These are phyloP conservation scores for Sporobolomyces roseus DNA, from an alignment of 768 basidiomycete species.

Conservation along the genomic window DNA sequence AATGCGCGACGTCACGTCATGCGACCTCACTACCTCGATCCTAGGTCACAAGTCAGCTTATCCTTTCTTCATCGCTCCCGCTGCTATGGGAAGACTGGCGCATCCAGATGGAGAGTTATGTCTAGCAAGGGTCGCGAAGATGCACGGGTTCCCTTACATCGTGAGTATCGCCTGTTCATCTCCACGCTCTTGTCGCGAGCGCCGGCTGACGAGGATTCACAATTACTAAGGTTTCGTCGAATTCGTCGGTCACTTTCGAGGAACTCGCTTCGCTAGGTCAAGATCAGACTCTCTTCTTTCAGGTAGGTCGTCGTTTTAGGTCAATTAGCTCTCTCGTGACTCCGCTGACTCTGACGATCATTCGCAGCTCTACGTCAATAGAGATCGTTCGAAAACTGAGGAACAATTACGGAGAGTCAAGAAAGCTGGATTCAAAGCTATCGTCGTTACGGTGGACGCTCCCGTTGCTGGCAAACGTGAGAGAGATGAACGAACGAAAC, in stretches of 20 bases:
- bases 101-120: slow-evolving; percentile 50
- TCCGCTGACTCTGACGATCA: background rate
- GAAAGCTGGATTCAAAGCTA: slow-evolving; percentile 71
- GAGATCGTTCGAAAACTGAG: slow-evolving; percentile 63
- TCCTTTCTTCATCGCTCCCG: slow-evolving; percentile 51
- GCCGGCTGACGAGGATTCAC: too few species aligned
- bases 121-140: slow-evolving; percentile 47
- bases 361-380: slow-evolving; percentile 69
- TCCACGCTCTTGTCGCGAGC: too few species aligned
- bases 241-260: slow-evolving; percentile 49
- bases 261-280: slow-evolving; percentile 45
- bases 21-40: slow-evolving; percentile 52
- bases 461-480: slow-evolving; percentile 78
- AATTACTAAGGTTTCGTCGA: slow-evolving; percentile 51
- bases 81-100: slow-evolving; percentile 51
- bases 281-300: slow-evolving; percentile 50
- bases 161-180: slow-evolving; percentile 19
- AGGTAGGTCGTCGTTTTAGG: slow-evolving; percentile 45
- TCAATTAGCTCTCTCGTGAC: too few species aligned
- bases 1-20: slow-evolving; percentile 73
- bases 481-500: slow-evolving; percentile 43
- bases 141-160: slow-evolving; percentile 44
- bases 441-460: slow-evolving; percentile 88
- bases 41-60: slow-evolving; percentile 48
- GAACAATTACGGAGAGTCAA: slow-evolving; percentile 64